A percentile compares a stretch with the other conserved stretches of the same genome.
phyloP scores from a whole-genome alignment of 2,329 filamentous ascomycete genomes.

The Metarhizium sp. region DNA sequence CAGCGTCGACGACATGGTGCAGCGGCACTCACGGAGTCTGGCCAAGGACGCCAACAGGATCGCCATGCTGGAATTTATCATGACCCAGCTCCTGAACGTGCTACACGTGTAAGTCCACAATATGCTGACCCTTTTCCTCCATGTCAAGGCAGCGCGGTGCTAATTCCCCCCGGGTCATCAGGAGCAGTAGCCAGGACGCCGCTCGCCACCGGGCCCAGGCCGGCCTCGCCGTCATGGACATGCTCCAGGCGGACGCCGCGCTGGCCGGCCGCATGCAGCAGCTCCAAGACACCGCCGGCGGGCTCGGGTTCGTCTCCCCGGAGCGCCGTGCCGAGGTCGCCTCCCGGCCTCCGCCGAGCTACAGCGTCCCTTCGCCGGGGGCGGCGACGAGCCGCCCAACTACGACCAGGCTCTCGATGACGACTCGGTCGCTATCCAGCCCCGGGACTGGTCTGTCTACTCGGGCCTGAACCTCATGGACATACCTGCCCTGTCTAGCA shows the following conservation, averaged over 20 bases:
- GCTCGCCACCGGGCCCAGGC: constrained; percentile 4
- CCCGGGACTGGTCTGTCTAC: constrained; percentile 9
- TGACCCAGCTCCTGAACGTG: constrained; percentile 10
- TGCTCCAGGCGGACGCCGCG: constrained; percentile 7
- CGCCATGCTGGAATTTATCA: constrained; percentile 6
- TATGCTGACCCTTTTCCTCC: too few species aligned
- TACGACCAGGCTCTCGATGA: constrained; percentile 17
- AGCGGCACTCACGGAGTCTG: constrained; percentile 1
- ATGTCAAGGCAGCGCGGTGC: too few species aligned
- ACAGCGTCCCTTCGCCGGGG: constrained; percentile 5
- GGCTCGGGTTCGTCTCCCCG: constrained; percentile 3
- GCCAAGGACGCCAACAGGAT: constrained; percentile 8
- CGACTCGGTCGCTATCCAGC: constrained; percentile 9
- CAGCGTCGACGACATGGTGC: constrained; percentile 3
- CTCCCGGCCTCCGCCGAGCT: constrained; percentile 6
- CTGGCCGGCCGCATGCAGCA: constrained; percentile 8
- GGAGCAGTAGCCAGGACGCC: constrained; percentile 8
- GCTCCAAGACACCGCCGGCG: constrained; percentile 7
- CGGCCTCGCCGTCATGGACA: constrained; percentile 3
- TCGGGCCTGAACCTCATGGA: constrained; percentile 9
- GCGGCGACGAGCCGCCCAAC: constrained; percentile 6
- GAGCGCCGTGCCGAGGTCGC: constrained; percentile 5
- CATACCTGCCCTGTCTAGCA: constrained; percentile 6
- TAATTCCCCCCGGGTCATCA: not conserved
- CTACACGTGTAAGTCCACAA: constrained; percentile 8